phyloP scores from a whole-genome alignment of 2,329 filamentous ascomycete species.

The Pezicula radicicola region DNA sequence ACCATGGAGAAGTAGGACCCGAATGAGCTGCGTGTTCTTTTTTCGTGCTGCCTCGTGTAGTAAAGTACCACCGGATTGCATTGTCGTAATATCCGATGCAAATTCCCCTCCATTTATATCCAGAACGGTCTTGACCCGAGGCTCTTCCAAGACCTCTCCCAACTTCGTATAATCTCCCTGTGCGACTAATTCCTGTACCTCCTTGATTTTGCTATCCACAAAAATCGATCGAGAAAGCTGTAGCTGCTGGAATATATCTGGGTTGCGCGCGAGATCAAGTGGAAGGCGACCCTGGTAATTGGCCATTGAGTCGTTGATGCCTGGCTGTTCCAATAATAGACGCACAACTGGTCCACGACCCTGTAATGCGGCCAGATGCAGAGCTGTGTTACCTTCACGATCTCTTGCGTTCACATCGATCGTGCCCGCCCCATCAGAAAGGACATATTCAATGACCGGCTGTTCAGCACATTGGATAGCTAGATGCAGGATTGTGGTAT shows the following conservation, averaged over 20 bases:
- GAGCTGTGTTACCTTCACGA: constrained; percentile 88
- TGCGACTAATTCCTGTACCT: constrained; percentile 77
- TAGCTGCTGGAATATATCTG: constrained; percentile 93
- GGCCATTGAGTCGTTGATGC: constrained; percentile 82
- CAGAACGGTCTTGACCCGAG: constrained; percentile 78
- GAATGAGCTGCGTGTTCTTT: constrained; percentile 82
- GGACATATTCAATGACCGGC: constrained; percentile 89
- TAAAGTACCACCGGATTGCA: constrained; percentile 83
- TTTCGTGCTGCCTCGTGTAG: constrained; percentile 90
- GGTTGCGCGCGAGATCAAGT: constrained; percentile 83
- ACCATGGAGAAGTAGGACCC: constrained; percentile 86
- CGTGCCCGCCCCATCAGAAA: constrained; percentile 65
- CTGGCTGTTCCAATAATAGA: constrained; percentile 75
- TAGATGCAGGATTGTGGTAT: constrained; percentile 87
- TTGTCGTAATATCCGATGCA: constrained; percentile 73
- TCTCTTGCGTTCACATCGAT: constrained; percentile 89
- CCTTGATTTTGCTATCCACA: constrained; percentile 79
- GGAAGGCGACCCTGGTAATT: constrained; percentile 85
- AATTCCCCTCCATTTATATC: constrained; percentile 93
- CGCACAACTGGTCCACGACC: constrained; percentile 79
- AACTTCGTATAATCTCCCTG: constrained; percentile 73
- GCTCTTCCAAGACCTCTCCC: constrained; percentile 78
- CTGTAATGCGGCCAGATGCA: constrained; percentile 83
- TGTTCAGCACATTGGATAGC: constrained; percentile 94
- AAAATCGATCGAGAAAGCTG: constrained; percentile 89